phyloP scores from a whole-genome alignment of 441 rosid species.

The Populus hybrid region DNA sequence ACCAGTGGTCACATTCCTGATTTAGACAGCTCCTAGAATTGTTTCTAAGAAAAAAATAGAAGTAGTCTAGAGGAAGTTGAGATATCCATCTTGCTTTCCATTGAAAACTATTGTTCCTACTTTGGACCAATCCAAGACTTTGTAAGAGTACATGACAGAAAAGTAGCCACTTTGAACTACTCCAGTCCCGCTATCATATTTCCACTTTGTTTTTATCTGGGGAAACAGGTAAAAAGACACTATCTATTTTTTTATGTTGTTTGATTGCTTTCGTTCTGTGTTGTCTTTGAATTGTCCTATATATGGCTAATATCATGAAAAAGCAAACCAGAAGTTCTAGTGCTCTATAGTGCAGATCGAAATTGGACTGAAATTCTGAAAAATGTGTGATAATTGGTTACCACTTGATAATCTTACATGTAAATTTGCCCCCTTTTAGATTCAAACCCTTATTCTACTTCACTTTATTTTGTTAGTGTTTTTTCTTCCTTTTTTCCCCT shows the following conservation, averaged over 20 bases:
- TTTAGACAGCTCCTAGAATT: not conserved
- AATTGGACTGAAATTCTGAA: not conserved
- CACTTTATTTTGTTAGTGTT: not conserved
- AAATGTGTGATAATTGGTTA: not conserved
- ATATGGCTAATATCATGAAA: not conserved
- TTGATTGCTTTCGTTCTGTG: not conserved
- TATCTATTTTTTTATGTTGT: not conserved
- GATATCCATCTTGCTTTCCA: not conserved
- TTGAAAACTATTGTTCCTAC: not conserved
- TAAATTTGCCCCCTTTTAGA: not conserved
- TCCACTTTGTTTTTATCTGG: not conserved
- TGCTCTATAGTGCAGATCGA: not conserved
- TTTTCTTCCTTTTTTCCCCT: not conserved
- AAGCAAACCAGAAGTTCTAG: not conserved
- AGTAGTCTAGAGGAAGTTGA: not conserved
- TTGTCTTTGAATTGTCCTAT: not conserved
- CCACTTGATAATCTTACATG: not conserved
- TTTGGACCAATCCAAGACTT: not conserved
- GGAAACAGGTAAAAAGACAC: not conserved
- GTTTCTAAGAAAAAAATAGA: not conserved
- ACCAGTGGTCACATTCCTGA: not conserved
- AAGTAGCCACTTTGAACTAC: not conserved
- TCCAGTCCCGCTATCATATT: not conserved
- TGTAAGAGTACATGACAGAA: not conserved
- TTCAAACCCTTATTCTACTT: not conserved